Conservation (phyloP, 2,329 filamentous ascomycete genomes). For the Beauveria brongniartii region DNA sequence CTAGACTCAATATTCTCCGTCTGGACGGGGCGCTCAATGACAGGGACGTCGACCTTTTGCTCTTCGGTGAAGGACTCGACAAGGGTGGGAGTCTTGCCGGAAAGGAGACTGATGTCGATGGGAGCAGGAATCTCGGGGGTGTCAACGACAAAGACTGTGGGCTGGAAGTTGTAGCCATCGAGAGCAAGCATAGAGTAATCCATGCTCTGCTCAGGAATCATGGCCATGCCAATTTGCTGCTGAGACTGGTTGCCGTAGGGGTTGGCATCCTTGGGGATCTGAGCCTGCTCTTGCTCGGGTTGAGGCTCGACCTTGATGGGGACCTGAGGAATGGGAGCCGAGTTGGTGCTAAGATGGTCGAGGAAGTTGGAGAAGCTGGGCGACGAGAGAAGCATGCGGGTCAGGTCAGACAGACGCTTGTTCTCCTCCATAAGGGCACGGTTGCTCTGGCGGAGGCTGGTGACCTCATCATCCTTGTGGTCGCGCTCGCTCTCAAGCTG, state of each 20-base stretch:
- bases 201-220: conserved; percentile 71
- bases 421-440: conserved; percentile 77
- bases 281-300: conserved; percentile 37
- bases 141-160: conserved; percentile 68
- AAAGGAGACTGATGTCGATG: conserved; percentile 55
- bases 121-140: conserved; percentile 55
- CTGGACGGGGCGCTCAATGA: conserved; percentile 41
- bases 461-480: conserved; percentile 73
- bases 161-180: conserved; percentile 55
- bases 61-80: conserved; percentile 37
- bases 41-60: conserved; percentile 49
- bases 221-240: conserved; percentile 69
- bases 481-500: conserved; percentile 89
- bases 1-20: conserved; percentile 22
- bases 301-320: conserved; percentile 31
- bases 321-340: conserved; percentile 34
- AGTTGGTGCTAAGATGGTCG: conserved; percentile 58
- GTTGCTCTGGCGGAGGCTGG: conserved; percentile 74
- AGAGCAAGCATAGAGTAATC: conserved; percentile 67
- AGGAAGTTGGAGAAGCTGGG: conserved; percentile 78
- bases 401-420: conserved; percentile 66
- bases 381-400: conserved; percentile 73
- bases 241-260: conserved; percentile 48
- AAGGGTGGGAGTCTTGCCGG: conserved; percentile 59
- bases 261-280: conserved; percentile 58